A percentile compares a stretch with the other conserved stretches of the same genome.
These are phyloP conservation scores for Tetracladium marchalianum DNA, from an alignment of 495 filamentous ascomycete genomes.

Conservation along the genomic window DNA sequence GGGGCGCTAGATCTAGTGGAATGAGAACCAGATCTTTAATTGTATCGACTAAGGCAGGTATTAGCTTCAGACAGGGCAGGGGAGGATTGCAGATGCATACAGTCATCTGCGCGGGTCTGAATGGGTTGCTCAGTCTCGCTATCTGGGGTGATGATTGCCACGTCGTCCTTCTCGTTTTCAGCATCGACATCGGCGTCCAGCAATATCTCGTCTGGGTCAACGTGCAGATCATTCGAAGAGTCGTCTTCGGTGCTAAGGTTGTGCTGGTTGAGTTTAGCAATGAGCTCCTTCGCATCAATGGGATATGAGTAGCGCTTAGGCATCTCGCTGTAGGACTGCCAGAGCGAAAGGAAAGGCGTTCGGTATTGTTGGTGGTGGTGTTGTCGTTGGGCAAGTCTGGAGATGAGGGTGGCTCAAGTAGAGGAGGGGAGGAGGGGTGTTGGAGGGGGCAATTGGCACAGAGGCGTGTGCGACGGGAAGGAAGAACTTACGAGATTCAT, in stretches of 20 bases:
- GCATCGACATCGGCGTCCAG: conserved; percentile 6
- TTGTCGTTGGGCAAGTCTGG: neutral
- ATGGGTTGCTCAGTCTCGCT: conserved; percentile 33
- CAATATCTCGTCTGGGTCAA: conserved; percentile 53
- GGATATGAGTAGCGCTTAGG: neutral
- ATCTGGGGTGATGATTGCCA: conserved; percentile 70
- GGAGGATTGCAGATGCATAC: conserved; percentile 35
- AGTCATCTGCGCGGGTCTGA: conserved; percentile 57
- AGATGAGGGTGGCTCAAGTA: neutral
- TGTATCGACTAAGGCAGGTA: conserved; percentile 50
- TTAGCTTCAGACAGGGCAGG: conserved; percentile 9
- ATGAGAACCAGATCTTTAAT: conserved; percentile 70
- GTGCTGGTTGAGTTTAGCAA: conserved; percentile 22
- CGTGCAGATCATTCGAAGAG: conserved; percentile 52
- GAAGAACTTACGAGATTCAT: conserved; percentile 18
- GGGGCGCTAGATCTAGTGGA: conserved; percentile 48
- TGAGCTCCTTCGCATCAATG: conserved; percentile 3
- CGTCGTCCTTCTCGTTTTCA: conserved; percentile 67
- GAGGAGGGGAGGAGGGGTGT: neutral
- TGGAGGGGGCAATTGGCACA: neutral
- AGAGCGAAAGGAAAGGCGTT: neutral
- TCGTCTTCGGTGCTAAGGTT: conserved; percentile 30
- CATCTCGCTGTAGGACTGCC: neutral
- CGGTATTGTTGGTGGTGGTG: neutral
- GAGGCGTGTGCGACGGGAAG: neutral